Conservation (phyloP, 352 stramenopile species). For the Phytophthora citrophthora region DNA sequence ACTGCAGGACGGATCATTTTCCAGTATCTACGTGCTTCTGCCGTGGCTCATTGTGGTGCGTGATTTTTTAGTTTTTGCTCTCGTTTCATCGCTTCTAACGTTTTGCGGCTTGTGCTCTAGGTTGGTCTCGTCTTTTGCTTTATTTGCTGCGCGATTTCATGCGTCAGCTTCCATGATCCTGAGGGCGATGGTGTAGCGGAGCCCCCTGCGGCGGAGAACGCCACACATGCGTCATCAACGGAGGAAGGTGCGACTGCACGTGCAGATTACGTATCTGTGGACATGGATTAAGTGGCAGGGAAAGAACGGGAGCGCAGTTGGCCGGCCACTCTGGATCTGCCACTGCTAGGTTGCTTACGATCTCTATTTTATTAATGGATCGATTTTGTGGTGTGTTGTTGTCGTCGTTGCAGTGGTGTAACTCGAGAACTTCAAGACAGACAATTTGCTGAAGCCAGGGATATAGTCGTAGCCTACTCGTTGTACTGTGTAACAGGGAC, state of each 20-base stretch:
- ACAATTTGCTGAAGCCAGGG: too few relatives aligned
- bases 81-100: neutral
- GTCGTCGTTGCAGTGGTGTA: constrained; percentile 16
- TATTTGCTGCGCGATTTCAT: constrained; percentile 82
- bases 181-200: constrained; percentile 39
- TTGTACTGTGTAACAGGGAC: too few relatives aligned
- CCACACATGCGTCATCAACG: constrained; percentile 43
- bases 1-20: constrained; percentile 75
- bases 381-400: constrained; percentile 33
- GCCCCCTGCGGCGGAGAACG: constrained; percentile 38
- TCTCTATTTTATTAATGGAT: constrained; percentile 50
- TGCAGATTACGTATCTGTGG: constrained; percentile 67
- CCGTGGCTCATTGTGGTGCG: constrained; percentile 85
- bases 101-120: constrained; percentile 22
- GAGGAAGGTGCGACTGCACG: constrained; percentile 76
- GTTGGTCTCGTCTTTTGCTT: constrained; percentile 77
- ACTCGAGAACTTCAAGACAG: neutral
- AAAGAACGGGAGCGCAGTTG: constrained; percentile 15
- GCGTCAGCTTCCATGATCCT: constrained; percentile 55
- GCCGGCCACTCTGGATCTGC: constrained; percentile 8
- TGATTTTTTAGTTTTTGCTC: neutral
- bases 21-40: constrained; percentile 80
- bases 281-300: constrained; percentile 52
- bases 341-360: constrained; percentile 29
- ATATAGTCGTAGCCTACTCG: too few relatives aligned